Percentiles rank a stretch among this genome's conserved stretches.
These are phyloP conservation scores for Auriscalpium microsporum DNA, from an alignment of 768 basidiomycete species.

Conservation along the genomic window DNA sequence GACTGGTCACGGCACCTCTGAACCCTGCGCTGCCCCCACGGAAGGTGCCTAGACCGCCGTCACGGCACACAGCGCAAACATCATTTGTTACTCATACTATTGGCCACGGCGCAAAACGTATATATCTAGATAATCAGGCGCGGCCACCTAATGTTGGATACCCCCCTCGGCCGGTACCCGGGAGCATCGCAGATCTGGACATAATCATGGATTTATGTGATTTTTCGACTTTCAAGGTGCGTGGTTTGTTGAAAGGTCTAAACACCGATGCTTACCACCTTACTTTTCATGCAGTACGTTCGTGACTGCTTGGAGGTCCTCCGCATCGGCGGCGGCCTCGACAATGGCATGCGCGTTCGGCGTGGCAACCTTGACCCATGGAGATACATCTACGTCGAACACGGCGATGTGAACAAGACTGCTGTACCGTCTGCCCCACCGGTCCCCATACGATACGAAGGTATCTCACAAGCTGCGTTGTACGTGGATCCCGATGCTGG, in stretches of 20 bases:
- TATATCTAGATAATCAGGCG: conserved; percentile 65
- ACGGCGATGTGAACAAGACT: conserved; percentile 26
- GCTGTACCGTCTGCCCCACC: conserved; percentile 29
- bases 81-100: conserved; percentile 47
- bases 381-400: conserved; percentile 84
- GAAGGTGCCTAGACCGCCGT: conserved; percentile 35
- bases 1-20: conserved; percentile 42
- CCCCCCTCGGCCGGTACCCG: conserved; percentile 79
- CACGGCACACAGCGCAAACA: conserved; percentile 38
- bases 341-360: conserved; percentile 70
- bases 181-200: conserved; percentile 85
- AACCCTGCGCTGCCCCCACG: conserved; percentile 72
- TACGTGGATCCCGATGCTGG: conserved; percentile 42
- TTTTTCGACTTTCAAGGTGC: conserved; percentile 71
- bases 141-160: conserved; percentile 61
- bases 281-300: conserved; percentile 57
- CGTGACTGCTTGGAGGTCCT: conserved; percentile 94
- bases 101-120: conserved; percentile 70
- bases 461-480: conserved; percentile 15
- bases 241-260: not conserved
- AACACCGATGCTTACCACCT: conserved; percentile 5
- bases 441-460: conserved; percentile 20
- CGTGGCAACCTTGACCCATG: conserved; percentile 73
- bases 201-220: conserved; percentile 89
- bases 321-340: conserved; percentile 79